Evolutionary conservation across 805 yeast genomes (phyloP).

Genomic region (Hanseniaspora taiwanica): DNA sequence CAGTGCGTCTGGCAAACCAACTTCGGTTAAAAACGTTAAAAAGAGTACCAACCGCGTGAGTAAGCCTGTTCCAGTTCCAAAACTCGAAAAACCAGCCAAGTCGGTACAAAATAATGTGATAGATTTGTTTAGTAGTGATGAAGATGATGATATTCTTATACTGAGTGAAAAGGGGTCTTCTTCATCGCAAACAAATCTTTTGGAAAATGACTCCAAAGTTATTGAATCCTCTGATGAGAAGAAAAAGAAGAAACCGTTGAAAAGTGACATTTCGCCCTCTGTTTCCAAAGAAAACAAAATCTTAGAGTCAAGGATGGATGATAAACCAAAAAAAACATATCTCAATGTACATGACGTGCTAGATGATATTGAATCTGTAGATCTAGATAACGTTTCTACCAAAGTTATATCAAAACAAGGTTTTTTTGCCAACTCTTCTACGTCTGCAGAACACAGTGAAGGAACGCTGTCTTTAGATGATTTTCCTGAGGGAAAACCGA

Average conservation of each 20-base stretch:
- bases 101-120: constrained; percentile 1
- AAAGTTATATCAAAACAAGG: constrained; percentile 41
- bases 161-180: constrained; percentile 2
- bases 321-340: constrained; percentile 10
- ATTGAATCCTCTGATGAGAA: background rate
- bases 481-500: constrained; percentile 71
- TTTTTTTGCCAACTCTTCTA: constrained; percentile 38
- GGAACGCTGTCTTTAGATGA: no score
- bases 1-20: constrained; percentile 1
- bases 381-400: constrained; percentile 36
- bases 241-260: background rate
- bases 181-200: constrained; percentile 4
- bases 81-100: constrained; percentile 1
- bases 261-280: background rate
- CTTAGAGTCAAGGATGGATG: constrained; percentile 3
- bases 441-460: no score
- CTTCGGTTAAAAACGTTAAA: no score
- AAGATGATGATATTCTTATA: constrained; percentile 8
- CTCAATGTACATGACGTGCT: constrained; percentile 42
- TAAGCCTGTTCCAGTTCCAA: constrained; percentile 5
- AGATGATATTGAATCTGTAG: constrained; percentile 61
- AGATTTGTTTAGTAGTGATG: constrained; percentile 3
- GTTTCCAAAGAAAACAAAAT: no score
- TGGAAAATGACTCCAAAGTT: no score
- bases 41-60: no score